Conservation (phyloP, 345 rosid genomes). For the Lepidium aucheri region DNA sequence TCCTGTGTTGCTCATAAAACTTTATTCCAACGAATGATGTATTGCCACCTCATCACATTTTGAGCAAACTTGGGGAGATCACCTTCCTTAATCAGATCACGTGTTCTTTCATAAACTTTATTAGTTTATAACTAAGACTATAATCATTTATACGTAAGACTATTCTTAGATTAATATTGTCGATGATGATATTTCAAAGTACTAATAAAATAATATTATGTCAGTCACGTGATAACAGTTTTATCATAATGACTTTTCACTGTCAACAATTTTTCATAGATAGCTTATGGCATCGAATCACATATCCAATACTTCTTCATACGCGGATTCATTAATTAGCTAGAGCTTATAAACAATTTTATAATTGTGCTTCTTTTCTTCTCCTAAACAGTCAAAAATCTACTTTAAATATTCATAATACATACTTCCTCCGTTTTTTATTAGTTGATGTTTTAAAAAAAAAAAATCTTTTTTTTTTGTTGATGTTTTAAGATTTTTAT, state of each 20-base stretch:
- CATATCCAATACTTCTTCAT: neutral
- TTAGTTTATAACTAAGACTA: too few relatives aligned
- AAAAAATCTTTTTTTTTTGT: too few relatives aligned
- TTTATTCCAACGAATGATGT: too few relatives aligned
- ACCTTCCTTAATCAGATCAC: too few relatives aligned
- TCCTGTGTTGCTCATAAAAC: too few relatives aligned
- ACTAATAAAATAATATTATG: neutral
- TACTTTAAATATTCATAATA: neutral
- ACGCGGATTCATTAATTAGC: neutral
- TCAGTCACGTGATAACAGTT: neutral
- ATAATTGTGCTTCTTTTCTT: neutral
- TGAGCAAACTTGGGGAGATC: too few relatives aligned
- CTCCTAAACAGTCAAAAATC: neutral
- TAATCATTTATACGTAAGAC: neutral
- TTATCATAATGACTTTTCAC: neutral
- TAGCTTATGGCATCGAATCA: neutral
- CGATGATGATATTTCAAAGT: neutral
- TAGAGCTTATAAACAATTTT: neutral
- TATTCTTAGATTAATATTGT: neutral
- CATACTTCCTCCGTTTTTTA: too few relatives aligned
- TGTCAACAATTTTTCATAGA: neutral
- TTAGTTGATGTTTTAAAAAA: too few relatives aligned
- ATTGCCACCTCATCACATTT: too few relatives aligned
- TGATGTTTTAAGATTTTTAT: too few relatives aligned
- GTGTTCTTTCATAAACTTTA: neutral